phyloP scores from a whole-genome alignment of 768 basidiomycete genomes.

The Mycena capillaripes region DNA sequence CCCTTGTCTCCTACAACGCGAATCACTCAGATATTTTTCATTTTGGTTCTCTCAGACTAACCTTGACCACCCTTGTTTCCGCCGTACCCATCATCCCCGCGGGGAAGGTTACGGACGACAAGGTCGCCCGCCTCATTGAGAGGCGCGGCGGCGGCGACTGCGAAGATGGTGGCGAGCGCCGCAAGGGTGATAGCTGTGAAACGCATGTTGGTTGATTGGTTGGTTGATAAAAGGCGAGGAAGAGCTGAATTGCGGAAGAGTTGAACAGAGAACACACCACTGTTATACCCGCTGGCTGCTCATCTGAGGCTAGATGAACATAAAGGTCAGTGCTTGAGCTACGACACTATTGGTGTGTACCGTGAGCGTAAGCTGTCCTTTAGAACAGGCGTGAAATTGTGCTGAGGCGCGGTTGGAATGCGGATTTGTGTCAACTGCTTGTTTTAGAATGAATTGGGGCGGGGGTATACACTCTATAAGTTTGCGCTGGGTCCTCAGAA shows the following conservation, averaged over 20 bases:
- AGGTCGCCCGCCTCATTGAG: background rate
- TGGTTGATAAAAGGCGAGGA: background rate
- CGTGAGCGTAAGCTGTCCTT: background rate
- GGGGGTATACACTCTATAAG: background rate
- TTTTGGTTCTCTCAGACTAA: too few relatives aligned
- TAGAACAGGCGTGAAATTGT: background rate
- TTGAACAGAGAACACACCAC: background rate
- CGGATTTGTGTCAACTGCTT: too few relatives aligned
- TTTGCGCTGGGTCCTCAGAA: background rate
- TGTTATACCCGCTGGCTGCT: background rate
- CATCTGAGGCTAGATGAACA: conserved; percentile 10
- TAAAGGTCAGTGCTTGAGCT: too few relatives aligned
- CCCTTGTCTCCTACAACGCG: background rate
- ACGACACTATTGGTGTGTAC: too few relatives aligned
- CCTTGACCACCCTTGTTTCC: background rate
- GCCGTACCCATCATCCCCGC: background rate
- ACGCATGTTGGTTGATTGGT: too few relatives aligned
- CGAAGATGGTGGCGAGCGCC: conserved; percentile 14
- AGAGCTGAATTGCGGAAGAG: conserved; percentile 20
- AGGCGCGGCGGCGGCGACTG: conserved; percentile 4
- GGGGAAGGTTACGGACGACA: too few relatives aligned
- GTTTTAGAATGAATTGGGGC: too few relatives aligned
- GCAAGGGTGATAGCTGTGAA: conserved; percentile 9
- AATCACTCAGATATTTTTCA: too few relatives aligned
- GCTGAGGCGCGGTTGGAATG: background rate